phyloP scores from a whole-genome alignment of 495 filamentous ascomycete genomes.

The Penicillium goetzii region DNA sequence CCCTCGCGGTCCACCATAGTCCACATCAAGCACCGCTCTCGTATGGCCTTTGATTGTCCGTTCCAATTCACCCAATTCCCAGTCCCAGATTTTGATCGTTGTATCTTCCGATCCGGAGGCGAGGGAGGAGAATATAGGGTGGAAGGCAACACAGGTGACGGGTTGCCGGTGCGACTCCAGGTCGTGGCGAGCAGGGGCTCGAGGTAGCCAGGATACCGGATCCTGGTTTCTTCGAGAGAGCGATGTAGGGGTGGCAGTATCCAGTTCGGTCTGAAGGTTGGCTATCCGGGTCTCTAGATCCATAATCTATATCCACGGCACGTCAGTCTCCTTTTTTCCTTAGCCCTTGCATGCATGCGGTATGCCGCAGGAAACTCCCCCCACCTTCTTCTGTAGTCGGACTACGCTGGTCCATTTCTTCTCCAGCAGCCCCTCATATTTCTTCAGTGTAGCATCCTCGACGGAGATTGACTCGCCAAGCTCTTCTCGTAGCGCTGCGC shows the following conservation, averaged over 20 bases:
- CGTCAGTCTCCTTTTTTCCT: constrained; percentile 48
- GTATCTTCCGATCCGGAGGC: constrained; percentile 91
- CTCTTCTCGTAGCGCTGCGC: constrained; percentile 58
- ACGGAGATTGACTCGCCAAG: constrained; percentile 62
- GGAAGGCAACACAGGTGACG: constrained; percentile 88
- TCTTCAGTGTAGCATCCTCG: constrained; percentile 76
- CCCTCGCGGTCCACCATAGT: constrained; percentile 83
- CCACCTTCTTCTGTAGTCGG: constrained; percentile 79
- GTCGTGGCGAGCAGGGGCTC: constrained; percentile 76
- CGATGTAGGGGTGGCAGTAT: constrained; percentile 72
- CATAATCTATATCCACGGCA: constrained; percentile 85
- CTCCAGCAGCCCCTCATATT: constrained; percentile 87
- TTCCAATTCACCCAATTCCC: constrained; percentile 91
- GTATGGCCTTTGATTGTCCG: constrained; percentile 90
- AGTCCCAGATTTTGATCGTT: constrained; percentile 96
- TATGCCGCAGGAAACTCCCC: constrained; percentile 60
- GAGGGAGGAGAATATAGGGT: constrained; percentile 86
- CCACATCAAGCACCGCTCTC: constrained; percentile 82
- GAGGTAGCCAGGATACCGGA: constrained; percentile 80
- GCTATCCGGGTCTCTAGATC: constrained; percentile 76
- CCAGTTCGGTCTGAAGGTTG: constrained; percentile 76
- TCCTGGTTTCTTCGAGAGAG: constrained; percentile 70
- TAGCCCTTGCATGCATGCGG: constrained; percentile 43
- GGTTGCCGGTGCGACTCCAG: constrained; percentile 80
- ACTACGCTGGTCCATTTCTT: constrained; percentile 97